Conservation (phyloP, 306 rosid genomes). For the Pterocarpus santalinus region DNA sequence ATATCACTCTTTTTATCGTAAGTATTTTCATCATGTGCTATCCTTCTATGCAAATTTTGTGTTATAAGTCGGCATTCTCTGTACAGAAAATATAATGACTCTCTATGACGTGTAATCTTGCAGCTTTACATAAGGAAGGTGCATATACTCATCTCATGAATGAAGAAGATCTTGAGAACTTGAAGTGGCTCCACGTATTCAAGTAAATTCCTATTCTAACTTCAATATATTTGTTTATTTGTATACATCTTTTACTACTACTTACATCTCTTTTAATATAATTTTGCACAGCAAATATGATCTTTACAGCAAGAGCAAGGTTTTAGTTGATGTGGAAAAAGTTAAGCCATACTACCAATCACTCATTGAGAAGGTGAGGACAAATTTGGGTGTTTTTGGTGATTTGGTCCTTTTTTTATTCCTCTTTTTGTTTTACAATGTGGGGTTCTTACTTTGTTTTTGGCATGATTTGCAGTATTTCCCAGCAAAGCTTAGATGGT, state of each 20-base stretch:
- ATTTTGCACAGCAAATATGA: constrained; percentile 75
- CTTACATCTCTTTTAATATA: background rate
- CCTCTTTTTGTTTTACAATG: background rate
- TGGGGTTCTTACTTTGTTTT: background rate
- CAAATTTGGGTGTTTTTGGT: background rate
- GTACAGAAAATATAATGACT: background rate
- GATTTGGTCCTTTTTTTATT: background rate
- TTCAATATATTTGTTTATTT: background rate
- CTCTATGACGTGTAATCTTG: background rate
- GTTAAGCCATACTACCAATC: constrained; percentile 84
- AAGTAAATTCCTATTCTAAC: constrained; percentile 25
- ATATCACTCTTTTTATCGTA: constrained; percentile 61
- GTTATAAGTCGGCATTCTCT: background rate
- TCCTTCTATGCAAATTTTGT: background rate
- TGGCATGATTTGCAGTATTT: constrained; percentile 55
- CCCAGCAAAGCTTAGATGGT: constrained; percentile 67
- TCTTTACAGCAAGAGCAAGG: constrained; percentile 91
- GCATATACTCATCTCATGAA: constrained; percentile 83
- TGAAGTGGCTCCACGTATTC: constrained; percentile 74
- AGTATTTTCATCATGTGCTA: constrained; percentile 5
- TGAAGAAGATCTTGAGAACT: constrained; percentile 72
- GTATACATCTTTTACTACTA: background rate
- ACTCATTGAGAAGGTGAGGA: constrained; percentile 75
- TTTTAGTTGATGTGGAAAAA: constrained; percentile 60
- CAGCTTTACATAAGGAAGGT: constrained; percentile 75